A percentile compares a stretch with the other conserved stretches of the same genome.
Conservation (phyloP, 129 eudicot genomes). For the Artemisia argyi region DNA sequence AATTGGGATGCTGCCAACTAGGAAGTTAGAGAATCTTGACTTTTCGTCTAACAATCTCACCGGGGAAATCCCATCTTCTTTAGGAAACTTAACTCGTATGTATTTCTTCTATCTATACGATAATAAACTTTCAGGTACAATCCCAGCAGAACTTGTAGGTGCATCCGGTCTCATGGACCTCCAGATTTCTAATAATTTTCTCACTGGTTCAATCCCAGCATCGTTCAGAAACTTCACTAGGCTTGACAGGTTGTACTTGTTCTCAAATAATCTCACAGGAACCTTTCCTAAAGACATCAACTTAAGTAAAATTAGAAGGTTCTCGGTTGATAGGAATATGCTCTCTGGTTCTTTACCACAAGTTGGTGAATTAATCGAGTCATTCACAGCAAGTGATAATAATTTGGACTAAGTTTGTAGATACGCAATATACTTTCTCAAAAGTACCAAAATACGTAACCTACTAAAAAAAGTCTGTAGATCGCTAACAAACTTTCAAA, state of each 20-base stretch:
- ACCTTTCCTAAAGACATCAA: background rate
- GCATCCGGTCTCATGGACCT: background rate
- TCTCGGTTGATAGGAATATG: background rate
- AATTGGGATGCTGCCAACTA: background rate
- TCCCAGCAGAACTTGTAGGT: background rate
- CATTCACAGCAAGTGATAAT: background rate
- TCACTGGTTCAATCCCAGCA: background rate
- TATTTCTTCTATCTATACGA: background rate
- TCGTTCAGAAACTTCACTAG: slow-evolving; percentile 1
- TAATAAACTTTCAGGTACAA: background rate
- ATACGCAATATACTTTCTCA: too few relatives aligned
- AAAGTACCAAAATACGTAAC: too few relatives aligned
- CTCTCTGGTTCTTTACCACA: slow-evolving; percentile 5
- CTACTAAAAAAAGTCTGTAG: too few relatives aligned
- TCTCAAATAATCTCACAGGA: background rate
- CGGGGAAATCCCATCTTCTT: background rate
- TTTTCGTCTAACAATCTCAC: slow-evolving; percentile 6
- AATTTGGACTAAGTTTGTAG: too few relatives aligned
- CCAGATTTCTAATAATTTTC: background rate
- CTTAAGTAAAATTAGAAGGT: background rate
- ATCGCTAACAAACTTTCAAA: too few relatives aligned
- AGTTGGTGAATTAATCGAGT: background rate
- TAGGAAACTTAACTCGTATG: slow-evolving; percentile 8
- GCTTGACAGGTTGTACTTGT: background rate
- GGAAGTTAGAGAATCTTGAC: background rate